phyloP scores from a whole-genome alignment of 495 filamentous ascomycete genomes.

The Penicillium desertorum region DNA sequence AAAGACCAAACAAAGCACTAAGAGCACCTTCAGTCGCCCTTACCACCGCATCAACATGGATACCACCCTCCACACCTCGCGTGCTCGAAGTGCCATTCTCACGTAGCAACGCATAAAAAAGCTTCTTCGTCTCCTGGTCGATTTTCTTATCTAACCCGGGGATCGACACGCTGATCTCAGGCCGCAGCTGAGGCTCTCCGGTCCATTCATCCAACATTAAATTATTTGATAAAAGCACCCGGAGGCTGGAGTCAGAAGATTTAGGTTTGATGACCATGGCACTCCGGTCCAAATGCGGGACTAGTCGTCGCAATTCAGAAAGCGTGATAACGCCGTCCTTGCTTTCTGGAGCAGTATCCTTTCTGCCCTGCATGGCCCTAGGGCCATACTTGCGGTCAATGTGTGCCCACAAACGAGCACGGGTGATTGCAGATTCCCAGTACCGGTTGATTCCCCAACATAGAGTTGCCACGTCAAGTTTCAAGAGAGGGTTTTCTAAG shows the following conservation, averaged over 20 bases:
- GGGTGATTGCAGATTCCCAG: slow-evolving; percentile 42
- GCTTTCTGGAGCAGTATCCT: neutral
- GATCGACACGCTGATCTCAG: slow-evolving; percentile 37
- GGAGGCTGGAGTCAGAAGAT: slow-evolving; percentile 12
- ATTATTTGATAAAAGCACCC: slow-evolving; percentile 35
- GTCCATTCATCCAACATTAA: slow-evolving; percentile 43
- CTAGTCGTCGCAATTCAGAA: slow-evolving; percentile 32
- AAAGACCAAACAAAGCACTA: slow-evolving; percentile 32
- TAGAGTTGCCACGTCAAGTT: slow-evolving; percentile 43
- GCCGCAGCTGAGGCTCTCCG: slow-evolving; percentile 39
- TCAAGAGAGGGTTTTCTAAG: slow-evolving; percentile 37
- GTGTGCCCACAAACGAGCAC: slow-evolving; percentile 42
- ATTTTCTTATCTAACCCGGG: slow-evolving; percentile 28
- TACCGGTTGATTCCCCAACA: slow-evolving; percentile 47
- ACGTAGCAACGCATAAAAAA: slow-evolving; percentile 41
- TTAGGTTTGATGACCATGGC: slow-evolving; percentile 40
- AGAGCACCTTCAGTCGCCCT: slow-evolving; percentile 39
- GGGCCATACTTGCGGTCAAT: slow-evolving; percentile 30
- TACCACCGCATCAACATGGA: slow-evolving; percentile 33
- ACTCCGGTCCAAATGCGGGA: slow-evolving; percentile 43
- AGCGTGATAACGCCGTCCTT: slow-evolving; percentile 18
- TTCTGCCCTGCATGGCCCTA: slow-evolving; percentile 4
- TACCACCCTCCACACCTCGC: slow-evolving; percentile 14
- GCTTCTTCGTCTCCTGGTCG: slow-evolving; percentile 39
- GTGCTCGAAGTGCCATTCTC: slow-evolving; percentile 21